Base-by-base conservation (phyloP, 2,329 filamentous ascomycete genomes). In the Colletotrichum lindemuthianum region DNA sequence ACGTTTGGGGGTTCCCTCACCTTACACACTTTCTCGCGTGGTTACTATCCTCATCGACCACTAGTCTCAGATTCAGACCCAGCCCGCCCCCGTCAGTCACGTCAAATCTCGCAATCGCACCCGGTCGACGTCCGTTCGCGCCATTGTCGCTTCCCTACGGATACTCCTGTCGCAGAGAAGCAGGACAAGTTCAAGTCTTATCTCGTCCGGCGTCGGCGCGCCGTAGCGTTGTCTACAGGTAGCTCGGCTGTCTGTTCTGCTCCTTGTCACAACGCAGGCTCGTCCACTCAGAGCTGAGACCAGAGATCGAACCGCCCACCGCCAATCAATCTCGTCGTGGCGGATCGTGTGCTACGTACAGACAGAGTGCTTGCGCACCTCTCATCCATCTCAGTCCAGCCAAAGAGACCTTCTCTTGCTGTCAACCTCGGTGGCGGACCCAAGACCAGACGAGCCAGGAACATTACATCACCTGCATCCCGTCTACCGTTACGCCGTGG, bases 391-490 rank as follows among this genome's bases (percentile, higher is more conserved):
- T 57, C 59, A 50, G 41, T 36, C 43, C 50, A 24, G 34, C 51
- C 51, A 56, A 37, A 47, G 47, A 55, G 16, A 55, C 4, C 24
- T 51, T 44, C 41, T 16, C 24, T 51, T 16, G 40, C 36, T 39
- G 32, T 60, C 61, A 36, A 41, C 43, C 48, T 54, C 24, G 43
- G 63, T 66, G 53, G 63, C 63, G 63, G 53, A 16, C 48, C 63
- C 49, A 54, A 44, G 39, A 53, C 41, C 48, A 58, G 13, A 40
- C 57, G 11, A 40, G 41, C 40, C 53, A 66, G 59, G 48, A n/a
- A 63, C 53, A 66, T 66, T 66, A 45, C 63, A 63, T 66, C 59
- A 66, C 63, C 55, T 57, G 59, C 59, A 48, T 59, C 45, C 47
- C 39, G 34, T 63, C 52, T 57, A 43, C 48, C 44, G 63, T 59